Evolutionary conservation across 148 eudicot genomes (phyloP), one percentile per base, ranked within the genome.

Genomic region (Camellia sinensis): DNA sequence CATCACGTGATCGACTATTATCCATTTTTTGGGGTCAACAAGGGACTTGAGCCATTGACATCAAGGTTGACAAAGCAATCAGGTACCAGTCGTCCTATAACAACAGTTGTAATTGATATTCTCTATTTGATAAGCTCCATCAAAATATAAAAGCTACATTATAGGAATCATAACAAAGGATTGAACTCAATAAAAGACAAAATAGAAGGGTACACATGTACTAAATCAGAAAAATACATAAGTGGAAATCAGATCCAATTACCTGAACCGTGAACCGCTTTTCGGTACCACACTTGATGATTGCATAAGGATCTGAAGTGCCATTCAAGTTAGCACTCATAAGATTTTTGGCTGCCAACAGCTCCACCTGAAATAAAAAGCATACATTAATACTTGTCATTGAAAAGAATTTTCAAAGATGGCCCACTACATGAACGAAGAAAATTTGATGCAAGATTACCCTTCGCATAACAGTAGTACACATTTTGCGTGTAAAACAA

Each of bases 211-310:
- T 15, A 9, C 9, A 43, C 13, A 68, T 56, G 8, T 54, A 45
- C 76, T 18, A 68, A 59, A 71, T 70, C 45, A 50, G 7, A 61
- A n/a, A 12, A 67, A 15, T 63, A 56, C 15, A 78, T 50, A 11
- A 78, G 29, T 67, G 3, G 12, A 41, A 17, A 44, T 70, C 21
- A 79, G 41, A 74, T 50, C 70, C 18, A 81, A 72, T 86, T 79
- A 95, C 98, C 98, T 95, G 89, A 95, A 95, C 81, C 98, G 86
- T 95, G 89, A 95, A 95, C 81, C 98, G 86, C 87, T 95, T 93
- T 90, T 93, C 93, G 46, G 84, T 68, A 64, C 97, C 91, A 82
- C 98, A 93, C 78, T 96, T 93, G 75, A 95, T 89, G 74, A 95
- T 92, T 73, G 92, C 97, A 80, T 95, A 95, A 81, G 98, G 98